These are phyloP conservation scores for Wickerhamiella bombiphila DNA, from an alignment of 805 yeast species.

Conservation along the genomic window DNA sequence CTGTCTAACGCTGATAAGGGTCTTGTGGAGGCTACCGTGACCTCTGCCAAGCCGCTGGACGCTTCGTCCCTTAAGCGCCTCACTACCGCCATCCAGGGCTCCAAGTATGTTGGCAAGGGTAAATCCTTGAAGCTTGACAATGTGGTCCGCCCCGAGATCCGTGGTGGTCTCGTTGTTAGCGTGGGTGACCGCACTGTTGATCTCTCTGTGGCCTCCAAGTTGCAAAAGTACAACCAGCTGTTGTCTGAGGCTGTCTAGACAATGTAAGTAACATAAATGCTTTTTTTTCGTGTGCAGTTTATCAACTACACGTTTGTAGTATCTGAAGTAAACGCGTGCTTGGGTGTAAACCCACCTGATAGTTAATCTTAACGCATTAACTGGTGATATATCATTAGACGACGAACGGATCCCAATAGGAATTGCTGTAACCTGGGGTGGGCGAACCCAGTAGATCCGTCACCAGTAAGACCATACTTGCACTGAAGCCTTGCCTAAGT, in stretches of 20 bases:
- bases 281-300: too few relatives aligned
- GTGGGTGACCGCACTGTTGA: slow-evolving; percentile 96
- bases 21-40: slow-evolving; percentile 81
- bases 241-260: slow-evolving; percentile 69
- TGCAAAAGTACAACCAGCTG: slow-evolving; percentile 77
- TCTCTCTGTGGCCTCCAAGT: slow-evolving; percentile 70
- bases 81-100: slow-evolving; percentile 60
- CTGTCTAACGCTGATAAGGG: slow-evolving; percentile 85
- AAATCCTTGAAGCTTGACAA: slow-evolving; percentile 75
- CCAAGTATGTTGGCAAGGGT: slow-evolving; percentile 69
- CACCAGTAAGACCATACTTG: too few relatives aligned
- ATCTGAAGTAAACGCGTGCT: too few relatives aligned
- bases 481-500: too few relatives aligned
- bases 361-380: too few relatives aligned
- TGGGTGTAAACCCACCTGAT: too few relatives aligned
- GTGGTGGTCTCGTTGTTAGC: slow-evolving; percentile 92
- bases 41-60: slow-evolving; percentile 75
- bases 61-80: slow-evolving; percentile 62
- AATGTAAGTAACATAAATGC: too few relatives aligned
- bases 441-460: too few relatives aligned
- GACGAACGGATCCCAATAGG: too few relatives aligned
- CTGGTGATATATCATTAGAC: too few relatives aligned
- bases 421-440: too few relatives aligned
- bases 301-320: too few relatives aligned
- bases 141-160: slow-evolving; percentile 73